Evolutionary conservation across 345 rosid species (phyloP).

Genomic region (Draba incana): DNA sequence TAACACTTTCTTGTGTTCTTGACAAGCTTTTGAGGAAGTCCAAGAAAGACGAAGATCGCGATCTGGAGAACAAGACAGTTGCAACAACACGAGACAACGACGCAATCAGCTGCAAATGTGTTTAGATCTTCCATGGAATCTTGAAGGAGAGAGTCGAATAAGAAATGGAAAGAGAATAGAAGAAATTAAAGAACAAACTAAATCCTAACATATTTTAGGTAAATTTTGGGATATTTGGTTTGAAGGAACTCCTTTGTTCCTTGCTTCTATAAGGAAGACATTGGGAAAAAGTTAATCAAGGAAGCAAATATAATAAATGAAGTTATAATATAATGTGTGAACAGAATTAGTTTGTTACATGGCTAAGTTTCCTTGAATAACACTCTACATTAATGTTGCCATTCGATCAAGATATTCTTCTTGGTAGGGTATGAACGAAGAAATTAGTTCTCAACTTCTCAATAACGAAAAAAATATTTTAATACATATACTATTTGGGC

Average conservation of each 20-base stretch:
- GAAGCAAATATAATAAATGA: slow-evolving; percentile 32
- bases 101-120: slow-evolving; percentile 71
- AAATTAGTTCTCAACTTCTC: slow-evolving; percentile 22
- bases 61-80: slow-evolving; percentile 75
- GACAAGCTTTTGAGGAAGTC: slow-evolving; percentile 58
- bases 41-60: slow-evolving; percentile 56
- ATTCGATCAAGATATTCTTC: slow-evolving; percentile 30
- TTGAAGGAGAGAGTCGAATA: slow-evolving; percentile 23
- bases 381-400: slow-evolving; percentile 34
- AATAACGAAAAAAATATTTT: not conserved
- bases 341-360: slow-evolving; percentile 33
- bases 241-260: slow-evolving; percentile 48
- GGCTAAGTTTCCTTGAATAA: slow-evolving; percentile 29
- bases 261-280: slow-evolving; percentile 53
- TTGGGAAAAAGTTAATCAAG: slow-evolving; percentile 43
- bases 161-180: slow-evolving; percentile 17
- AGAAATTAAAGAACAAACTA: slow-evolving; percentile 18
- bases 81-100: slow-evolving; percentile 78
- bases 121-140: slow-evolving; percentile 69
- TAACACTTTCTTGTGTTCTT: slow-evolving; percentile 53
- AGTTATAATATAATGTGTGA: slow-evolving; percentile 34
- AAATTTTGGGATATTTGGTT: slow-evolving; percentile 25
- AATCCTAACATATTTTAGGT: slow-evolving; percentile 34
- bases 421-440: slow-evolving; percentile 38
- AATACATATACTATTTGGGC: not conserved